Base-by-base conservation (phyloP, 2,329 filamentous ascomycete genomes). In the Exserohilum turcica region DNA sequence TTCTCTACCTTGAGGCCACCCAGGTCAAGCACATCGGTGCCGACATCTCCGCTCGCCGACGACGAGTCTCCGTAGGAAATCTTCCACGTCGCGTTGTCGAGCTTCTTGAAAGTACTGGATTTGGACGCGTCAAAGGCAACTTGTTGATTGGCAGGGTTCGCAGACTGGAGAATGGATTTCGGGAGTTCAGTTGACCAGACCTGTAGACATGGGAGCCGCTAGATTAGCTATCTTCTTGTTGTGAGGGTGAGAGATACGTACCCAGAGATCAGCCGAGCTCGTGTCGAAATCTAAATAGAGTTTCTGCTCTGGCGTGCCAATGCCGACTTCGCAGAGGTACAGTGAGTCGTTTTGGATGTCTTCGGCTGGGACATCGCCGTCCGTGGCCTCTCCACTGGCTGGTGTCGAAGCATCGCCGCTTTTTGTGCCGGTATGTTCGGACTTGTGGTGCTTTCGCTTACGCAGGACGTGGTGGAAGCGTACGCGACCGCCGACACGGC, bases 271-370 rank as follows among this genome's bases (percentile, higher is more conserved):
- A 27, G 85, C 81, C 52, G 78, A 87, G 48, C 79, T 86, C 13
- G 88, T 91, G 61, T 91, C 89, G 54, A 91, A 82, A 67, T 90
- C 86, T 52, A 91, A 67, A 56, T 84, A 81, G 58, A 89, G 68
- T 18, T 55, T 63, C 42, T 68, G 65, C 1, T 76, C 81, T 59
- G 88, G 84, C 64, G 82, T 76, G 28, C 88, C 88, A 53, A 90
- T 78, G 4, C 76, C 78, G 38, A 91, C 82, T 0, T 84, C 82
- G 53, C 71, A 75, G 6, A 79, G 71, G 62, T 79, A 79, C 15
- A 66, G 45, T 0, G 66, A 64, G 28, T 70, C 64, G 46, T 66
- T 68, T 35, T 65, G 62, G 4, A 59, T 56, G 13, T 68, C 61
- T 38, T 64, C 60, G 7, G 61, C 61, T 0, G 56, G 48, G 0